Evolutionary conservation across 805 yeast genomes (phyloP), one percentile per base, ranked within the genome.

Genomic region (Metschnikowia corniflorae): DNA sequence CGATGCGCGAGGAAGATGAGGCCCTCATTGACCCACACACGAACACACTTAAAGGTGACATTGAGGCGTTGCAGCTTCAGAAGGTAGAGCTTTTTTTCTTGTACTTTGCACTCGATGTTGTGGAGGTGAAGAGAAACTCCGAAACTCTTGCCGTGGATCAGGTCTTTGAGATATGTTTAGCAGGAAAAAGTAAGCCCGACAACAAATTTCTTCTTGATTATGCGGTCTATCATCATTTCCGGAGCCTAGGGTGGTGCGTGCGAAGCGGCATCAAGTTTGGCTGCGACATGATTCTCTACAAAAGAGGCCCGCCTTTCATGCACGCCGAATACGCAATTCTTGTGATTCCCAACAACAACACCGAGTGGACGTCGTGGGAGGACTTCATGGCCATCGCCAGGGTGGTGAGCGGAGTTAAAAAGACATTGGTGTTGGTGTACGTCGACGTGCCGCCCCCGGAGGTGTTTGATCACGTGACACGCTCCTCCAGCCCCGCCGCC

Each of bases 181-280:
- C 34, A 7, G 21, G 25, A 2, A 12, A 28, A 6, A 15, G 28
- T 9, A 23, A 16, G 7, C 43, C 49, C 10, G 37, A 31, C 9
- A 40, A 36, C 40, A 38, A 51, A 17, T 77, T 82, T 43, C 49
- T 83, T 2, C 44, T 70, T 2, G 70, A 74, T 31, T 91, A 84
- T 50, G 79, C 78, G 5, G 89, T 76, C 1, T 91, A 89, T 52
- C 94, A 87, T 54, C 88, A 91, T 56, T 89, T 79, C 60, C 71
- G 95, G 35, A 80, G 96, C 0, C 70, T 77, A 17, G 97, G 97
- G 0, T 93, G 97, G 97, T 91, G 97, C 65, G 93, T 82, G 2
- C 71, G 94, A 40, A 77, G 89, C 0, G 98, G 97, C 0, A 75
- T 88, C 39, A 93, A 93, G 58, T 93, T 93, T 58, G 96, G 96